Evolutionary conservation across 345 rosid species (phyloP), one percentile per base, ranked within the genome.

Genomic region (Cardamine chenopodiifolia): DNA sequence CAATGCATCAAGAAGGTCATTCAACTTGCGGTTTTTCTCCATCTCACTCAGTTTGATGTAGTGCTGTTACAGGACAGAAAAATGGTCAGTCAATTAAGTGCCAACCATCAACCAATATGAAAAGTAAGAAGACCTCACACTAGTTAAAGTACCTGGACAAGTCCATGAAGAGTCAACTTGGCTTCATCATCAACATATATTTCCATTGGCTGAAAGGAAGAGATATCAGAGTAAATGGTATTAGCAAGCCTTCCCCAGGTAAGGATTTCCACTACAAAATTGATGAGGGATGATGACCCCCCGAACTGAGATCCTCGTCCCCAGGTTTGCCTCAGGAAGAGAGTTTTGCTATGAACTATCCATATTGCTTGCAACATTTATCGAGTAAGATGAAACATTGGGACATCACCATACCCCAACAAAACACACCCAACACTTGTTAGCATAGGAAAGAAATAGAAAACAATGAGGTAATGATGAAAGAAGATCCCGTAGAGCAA

Each of bases 151-250:
- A 92, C 99, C 95, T 92, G 99, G 45, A 96, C 98, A 80, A 96
- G 98, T 42, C 99, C 99, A 71, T 96, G 97, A 40, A 96, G 97
- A 68, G 99, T 96, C 88, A 96, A 79, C 84, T 96, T 96, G 72
- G 99, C 97, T 82, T 96, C 99, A 22, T 92, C 97, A 15, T 91
- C 97, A 12, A 96, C 99, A 81, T 96, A 96, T 72, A 96, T 96
- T 85, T 96, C 98, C 98, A 92, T 96, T 9, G 99, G 99, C 98
- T 96, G 97, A 80, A 96, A 90, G 82, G 88, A 85, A 86, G 53
- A 90, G 84, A 89, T 79, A 84, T 86, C 83, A 90, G 80, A 87
- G 85, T 82, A 85, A 91, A 89, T 64, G 82, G 82, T 67, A 83
- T 94, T 89, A 91, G 90, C 83, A 39, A 83, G 54, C 77, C 82